These are phyloP conservation scores for Talaromyces proteolyticus DNA, from an alignment of 495 filamentous ascomycete genomes.

Conservation along the genomic window DNA sequence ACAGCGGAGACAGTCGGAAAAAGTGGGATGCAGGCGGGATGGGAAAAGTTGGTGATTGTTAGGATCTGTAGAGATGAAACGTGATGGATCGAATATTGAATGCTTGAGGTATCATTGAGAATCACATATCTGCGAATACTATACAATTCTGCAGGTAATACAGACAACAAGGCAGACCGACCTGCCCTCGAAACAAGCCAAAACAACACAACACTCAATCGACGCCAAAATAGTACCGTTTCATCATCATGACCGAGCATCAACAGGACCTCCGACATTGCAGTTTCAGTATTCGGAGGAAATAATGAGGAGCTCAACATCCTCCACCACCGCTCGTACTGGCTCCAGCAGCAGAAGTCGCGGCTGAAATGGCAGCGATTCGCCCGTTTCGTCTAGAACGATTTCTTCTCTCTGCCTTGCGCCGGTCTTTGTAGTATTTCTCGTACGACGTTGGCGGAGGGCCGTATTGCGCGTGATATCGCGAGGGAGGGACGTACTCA, in stretches of 20 bases:
- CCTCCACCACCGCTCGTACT: background rate
- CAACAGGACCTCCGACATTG: too few relatives aligned
- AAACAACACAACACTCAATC: too few relatives aligned
- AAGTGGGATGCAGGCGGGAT: slow-evolving; percentile 81
- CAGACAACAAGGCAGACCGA: too few relatives aligned
- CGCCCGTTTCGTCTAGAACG: too few relatives aligned
- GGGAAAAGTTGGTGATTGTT: slow-evolving; percentile 83
- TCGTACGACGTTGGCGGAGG: too few relatives aligned
- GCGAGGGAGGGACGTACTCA: slow-evolving; percentile 1
- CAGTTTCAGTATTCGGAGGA: too few relatives aligned
- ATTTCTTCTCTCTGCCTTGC: background rate
- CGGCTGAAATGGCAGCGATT: too few relatives aligned
- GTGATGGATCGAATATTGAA: background rate
- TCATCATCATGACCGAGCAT: too few relatives aligned
- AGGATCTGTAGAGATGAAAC: slow-evolving; percentile 59
- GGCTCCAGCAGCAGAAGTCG: background rate
- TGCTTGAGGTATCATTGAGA: background rate
- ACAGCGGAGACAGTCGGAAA: slow-evolving; percentile 69
- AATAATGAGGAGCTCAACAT: background rate
- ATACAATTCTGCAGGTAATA: too few relatives aligned
- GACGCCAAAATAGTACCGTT: too few relatives aligned
- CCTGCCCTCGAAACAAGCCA: too few relatives aligned
- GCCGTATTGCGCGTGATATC: background rate
- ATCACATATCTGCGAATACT: background rate
- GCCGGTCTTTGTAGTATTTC: background rate